phyloP scores from a whole-genome alignment of 2,329 filamentous ascomycete species.

The Xenoacremonium recifei region DNA sequence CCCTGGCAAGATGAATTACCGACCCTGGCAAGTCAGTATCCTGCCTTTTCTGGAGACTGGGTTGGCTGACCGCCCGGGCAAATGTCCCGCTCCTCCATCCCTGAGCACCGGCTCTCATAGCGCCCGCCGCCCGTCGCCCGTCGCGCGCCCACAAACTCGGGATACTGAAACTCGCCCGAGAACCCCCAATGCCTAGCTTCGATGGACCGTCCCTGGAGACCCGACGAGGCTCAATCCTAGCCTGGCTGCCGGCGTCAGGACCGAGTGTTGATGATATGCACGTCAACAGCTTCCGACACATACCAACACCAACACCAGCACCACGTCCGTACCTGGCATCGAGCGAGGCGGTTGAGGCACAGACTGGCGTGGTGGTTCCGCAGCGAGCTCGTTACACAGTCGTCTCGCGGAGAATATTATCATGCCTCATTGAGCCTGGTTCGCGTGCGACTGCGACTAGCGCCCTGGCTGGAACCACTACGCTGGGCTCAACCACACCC shows the following conservation, averaged over 20 bases:
- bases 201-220: not conserved
- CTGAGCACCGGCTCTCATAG: conserved; percentile 21
- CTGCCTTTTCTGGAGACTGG: conserved; percentile 8
- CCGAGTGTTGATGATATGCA: conserved; percentile 21
- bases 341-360: conserved; percentile 19
- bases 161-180: no score
- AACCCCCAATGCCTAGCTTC: no score
- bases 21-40: no score
- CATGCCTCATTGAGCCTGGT: conserved; percentile 27
- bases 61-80: no score
- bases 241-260: conserved; percentile 22
- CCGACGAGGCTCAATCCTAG: not conserved
- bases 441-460: conserved; percentile 30
- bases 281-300: conserved; percentile 23
- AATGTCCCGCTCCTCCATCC: conserved; percentile 16
- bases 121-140: conserved; percentile 15
- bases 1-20: no score
- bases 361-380: conserved; percentile 24
- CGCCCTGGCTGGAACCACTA: conserved; percentile 29
- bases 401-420: conserved; percentile 30
- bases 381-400: conserved; percentile 27
- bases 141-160: no score
- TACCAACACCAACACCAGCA: conserved; percentile 14
- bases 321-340: not conserved
- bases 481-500: conserved; percentile 28